phyloP scores from a whole-genome alignment of 768 basidiomycete species.

The Cyclocybe cylindracea region DNA sequence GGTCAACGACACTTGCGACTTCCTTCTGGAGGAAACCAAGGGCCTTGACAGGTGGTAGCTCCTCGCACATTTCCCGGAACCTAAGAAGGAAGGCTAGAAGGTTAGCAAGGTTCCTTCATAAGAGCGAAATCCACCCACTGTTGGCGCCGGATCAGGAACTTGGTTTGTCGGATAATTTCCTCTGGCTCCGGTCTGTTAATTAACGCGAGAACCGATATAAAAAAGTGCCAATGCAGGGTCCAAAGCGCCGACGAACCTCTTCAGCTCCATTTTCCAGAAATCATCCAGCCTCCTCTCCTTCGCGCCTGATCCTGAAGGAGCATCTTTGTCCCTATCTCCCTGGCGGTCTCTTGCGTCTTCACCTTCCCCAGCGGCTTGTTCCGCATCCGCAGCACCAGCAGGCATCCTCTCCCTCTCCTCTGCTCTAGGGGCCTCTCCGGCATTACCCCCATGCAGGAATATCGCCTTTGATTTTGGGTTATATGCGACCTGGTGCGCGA shows the following conservation, averaged over 20 bases:
- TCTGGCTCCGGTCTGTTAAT: constrained; percentile 54
- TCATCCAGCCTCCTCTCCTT: constrained; percentile 65
- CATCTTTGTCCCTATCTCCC: constrained; percentile 8
- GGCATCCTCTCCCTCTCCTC: background rate
- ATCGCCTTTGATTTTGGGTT: constrained; percentile 54
- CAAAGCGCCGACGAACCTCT: constrained; percentile 47
- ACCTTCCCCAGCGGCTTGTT: constrained; percentile 18
- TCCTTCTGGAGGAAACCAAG: constrained; percentile 71
- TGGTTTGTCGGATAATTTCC: constrained; percentile 65
- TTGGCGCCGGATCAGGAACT: constrained; percentile 67
- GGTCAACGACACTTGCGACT: constrained; percentile 73
- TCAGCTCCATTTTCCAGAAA: constrained; percentile 74
- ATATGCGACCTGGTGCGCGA: constrained; percentile 81
- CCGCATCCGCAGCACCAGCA: constrained; percentile 15
- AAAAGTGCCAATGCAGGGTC: background rate
- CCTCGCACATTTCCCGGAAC: constrained; percentile 83
- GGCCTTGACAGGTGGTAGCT: constrained; percentile 59
- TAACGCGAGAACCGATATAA: background rate
- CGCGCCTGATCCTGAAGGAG: constrained; percentile 23
- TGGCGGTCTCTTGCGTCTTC: constrained; percentile 5
- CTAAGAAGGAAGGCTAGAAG: constrained; percentile 32
- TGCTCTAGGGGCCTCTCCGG: constrained; percentile 32
- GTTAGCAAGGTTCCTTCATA: background rate
- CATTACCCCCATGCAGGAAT: constrained; percentile 80
- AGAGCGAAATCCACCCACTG: constrained; percentile 47